Evolutionary conservation across 164 flowering plant species (phyloP), one percentile per base, ranked within the genome.

Genomic region (Nymphaea thermarum): DNA sequence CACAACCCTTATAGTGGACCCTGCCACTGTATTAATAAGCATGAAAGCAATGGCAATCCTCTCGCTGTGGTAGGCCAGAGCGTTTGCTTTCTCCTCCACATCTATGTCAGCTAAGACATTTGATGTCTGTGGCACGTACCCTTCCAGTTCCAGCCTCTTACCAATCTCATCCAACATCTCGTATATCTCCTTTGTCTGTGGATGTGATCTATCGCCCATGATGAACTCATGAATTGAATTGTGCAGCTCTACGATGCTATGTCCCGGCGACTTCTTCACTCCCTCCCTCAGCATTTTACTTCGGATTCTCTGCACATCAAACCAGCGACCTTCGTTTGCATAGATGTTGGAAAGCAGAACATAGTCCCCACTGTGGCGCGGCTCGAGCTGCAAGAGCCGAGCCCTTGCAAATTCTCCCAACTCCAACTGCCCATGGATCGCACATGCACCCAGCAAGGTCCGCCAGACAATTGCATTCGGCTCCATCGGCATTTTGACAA

Each of bases 381-480:
- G 81, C 36, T 78, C 81, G 36, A 78, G 53, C 3, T 44, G 67
- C 18, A 67, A 65, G 25, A 79, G 73, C 41, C 60, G 65, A 1
- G 73, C 67, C 63, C 77, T 67, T 5, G 73, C 75, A 14, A 67
- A 51, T 43, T 79, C 79, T 6, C 75, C 81, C 66, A 76, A 64
- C 25, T 63, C 62, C 64, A 79, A 57, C 44, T 71, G 74, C 53
- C 71, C 71, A 43, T 76, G 79, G 16, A 71, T 67, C 51, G 71
- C 65, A 67, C 79, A 79, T 11, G 77, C 71, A 3, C 79, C 81
- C 60, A 79, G 43, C 62, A 79, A 70, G 41, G 79, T 71, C 73
- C 81, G 76, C 79, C 79, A 79, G 10, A 79, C 67, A 57, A 76
- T 77, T 43, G 77, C 81, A 71, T 76, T 79, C 36, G 81, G 77